Base-by-base conservation (phyloP, 1,284 basidiomycete genomes). In the Lignosus rhinocerotis region DNA sequence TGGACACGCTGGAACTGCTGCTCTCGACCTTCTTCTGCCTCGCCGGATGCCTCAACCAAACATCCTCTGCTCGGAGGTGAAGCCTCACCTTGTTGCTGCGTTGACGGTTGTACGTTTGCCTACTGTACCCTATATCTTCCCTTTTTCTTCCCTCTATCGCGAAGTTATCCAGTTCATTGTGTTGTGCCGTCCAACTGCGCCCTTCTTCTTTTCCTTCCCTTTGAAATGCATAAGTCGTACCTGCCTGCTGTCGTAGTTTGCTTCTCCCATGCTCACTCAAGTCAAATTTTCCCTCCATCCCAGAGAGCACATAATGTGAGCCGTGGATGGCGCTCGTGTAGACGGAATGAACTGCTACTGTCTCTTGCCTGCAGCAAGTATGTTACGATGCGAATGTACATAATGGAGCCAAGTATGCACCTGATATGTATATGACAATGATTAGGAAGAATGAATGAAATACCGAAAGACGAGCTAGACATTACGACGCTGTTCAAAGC, bases 361-460 rank as follows among this genome's bases (percentile, higher is more conserved):
- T 41, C 48, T 56, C 36, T 52, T 55, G 58, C 54, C 50, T 50
- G 53, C 53, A 61, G 57, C 59, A 59, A 62, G 58, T 62, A 64
- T 59, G 64, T 56, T 64, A 66, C 54, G 39, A 58, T 48, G 59
- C 49, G 55, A 32, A 32, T 66, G 62, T 66, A 64, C 60, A 64
- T 66, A 66, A 66, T 66, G 36, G 41, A 60, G n/a, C 52, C 51
- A 53, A 46, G 43, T 55, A 53, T 60, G 57, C 45, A 39, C 55
- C 58, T 44, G 38, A 53, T 53, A 33, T 32, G 54, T 59, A 59
- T 42, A 61, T 53, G 52, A 46, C n/a, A 47, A 48, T 34, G 48
- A 33, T 14, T 42, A 51, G 53, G 25, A 52, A 34, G 30, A 32
- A 39, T 41, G 21, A 39, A 50, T 36, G 50, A 42, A 34, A 33